phyloP scores from a whole-genome alignment of 805 yeast genomes.

The Lipomyces yamadae region DNA sequence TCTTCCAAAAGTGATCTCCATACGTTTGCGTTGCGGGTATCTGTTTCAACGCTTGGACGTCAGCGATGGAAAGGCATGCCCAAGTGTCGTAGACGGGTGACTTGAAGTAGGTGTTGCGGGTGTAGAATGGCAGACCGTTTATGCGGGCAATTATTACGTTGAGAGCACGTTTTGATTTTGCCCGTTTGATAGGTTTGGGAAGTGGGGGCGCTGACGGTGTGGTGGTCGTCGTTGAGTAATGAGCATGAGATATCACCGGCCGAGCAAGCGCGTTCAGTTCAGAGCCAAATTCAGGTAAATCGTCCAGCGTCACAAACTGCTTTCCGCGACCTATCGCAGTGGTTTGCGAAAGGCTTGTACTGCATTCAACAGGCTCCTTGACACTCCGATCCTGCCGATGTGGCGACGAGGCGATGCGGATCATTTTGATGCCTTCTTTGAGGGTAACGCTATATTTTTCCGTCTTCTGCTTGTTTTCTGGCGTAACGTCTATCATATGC shows the following conservation, averaged over 20 bases:
- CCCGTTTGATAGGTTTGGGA: not conserved
- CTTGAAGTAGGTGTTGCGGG: not conserved
- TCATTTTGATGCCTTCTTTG: not conserved
- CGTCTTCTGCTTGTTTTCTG: not conserved
- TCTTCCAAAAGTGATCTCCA: slow-evolving; percentile 25
- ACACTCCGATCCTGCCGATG: not conserved
- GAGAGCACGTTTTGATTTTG: not conserved
- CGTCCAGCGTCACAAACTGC: not conserved
- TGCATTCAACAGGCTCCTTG: not conserved
- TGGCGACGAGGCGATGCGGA: not conserved
- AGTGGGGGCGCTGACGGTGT: not conserved
- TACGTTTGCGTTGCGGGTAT: not conserved
- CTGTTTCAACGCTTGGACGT: not conserved
- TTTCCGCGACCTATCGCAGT: not conserved
- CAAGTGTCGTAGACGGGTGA: slow-evolving; percentile 4
- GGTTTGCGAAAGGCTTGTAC: not conserved
- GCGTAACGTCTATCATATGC: not conserved
- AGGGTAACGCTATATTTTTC: not conserved
- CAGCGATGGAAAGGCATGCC: slow-evolving; percentile 9
- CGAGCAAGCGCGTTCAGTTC: not conserved
- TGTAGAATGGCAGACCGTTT: slow-evolving; percentile 14
- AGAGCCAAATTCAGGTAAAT: not conserved
- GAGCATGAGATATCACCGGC: not conserved
- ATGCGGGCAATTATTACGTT: not conserved
- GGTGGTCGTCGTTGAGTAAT: not conserved